phyloP scores from a whole-genome alignment of 164 flowering plant genomes.

The Santalum album region DNA sequence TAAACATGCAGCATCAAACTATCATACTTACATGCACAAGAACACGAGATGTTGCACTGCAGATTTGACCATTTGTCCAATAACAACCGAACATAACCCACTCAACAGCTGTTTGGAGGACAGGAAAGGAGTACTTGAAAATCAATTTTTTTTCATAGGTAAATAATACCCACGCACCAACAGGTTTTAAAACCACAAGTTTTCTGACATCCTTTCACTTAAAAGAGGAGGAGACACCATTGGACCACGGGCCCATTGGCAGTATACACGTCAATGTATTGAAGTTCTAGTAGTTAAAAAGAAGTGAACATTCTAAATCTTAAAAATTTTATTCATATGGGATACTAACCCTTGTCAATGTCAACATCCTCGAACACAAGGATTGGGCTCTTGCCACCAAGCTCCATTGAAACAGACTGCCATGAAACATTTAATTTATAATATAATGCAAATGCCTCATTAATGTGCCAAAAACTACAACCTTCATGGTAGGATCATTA shows the following conservation, averaged over 20 bases:
- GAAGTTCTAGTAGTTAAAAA: too few relatives aligned
- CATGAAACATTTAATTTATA: conserved; percentile 8
- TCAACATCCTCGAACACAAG: conserved; percentile 94
- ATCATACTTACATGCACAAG: conserved; percentile 68
- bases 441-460: background rate
- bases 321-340: too few relatives aligned
- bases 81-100: conserved; percentile 94
- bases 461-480: background rate
- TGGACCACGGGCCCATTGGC: too few relatives aligned
- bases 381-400: conserved; percentile 98
- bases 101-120: conserved; percentile 68
- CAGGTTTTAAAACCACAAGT: too few relatives aligned
- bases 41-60: conserved; percentile 98
- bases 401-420: conserved; percentile 95
- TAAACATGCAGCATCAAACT: background rate
- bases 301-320: too few relatives aligned
- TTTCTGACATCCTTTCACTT: too few relatives aligned
- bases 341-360: conserved; percentile 79
- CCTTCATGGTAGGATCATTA: background rate
- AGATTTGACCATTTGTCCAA: conserved; percentile 99
- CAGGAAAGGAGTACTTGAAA: conserved; percentile 1
- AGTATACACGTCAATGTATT: too few relatives aligned
- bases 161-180: too few relatives aligned
- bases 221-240: too few relatives aligned
- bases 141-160: too few relatives aligned